Evolutionary conservation across 2,329 filamentous ascomycete species (phyloP).

Genomic region (Xylaria sp.): DNA sequence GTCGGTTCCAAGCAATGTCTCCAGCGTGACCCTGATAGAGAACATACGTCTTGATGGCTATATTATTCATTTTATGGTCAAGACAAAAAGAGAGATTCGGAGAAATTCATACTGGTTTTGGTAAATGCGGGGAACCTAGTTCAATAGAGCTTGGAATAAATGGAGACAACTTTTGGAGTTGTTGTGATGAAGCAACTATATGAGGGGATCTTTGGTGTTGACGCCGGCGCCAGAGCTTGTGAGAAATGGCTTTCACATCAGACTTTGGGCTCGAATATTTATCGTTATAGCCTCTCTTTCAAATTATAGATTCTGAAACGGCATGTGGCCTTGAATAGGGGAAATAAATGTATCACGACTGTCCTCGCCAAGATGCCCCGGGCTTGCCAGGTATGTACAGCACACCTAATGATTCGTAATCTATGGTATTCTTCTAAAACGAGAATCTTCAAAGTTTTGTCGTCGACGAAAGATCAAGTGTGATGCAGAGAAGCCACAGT

Average conservation of each 20-base stretch:
- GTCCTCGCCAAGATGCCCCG: neutral
- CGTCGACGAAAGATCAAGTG: constrained; percentile 1
- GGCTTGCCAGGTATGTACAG: neutral
- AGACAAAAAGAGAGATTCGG: neutral
- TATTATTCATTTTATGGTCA: neutral
- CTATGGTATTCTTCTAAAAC: neutral
- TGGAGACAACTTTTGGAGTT: neutral
- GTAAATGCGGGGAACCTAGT: neutral
- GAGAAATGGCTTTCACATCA: neutral
- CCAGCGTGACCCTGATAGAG: neutral
- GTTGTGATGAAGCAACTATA: neutral
- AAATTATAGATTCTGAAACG: neutral
- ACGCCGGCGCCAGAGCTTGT: neutral
- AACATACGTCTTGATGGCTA: no score
- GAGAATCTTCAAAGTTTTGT: neutral
- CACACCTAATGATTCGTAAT: neutral
- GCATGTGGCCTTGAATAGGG: neutral
- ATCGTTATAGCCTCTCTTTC: neutral
- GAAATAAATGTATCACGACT: neutral
- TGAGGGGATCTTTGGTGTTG: neutral
- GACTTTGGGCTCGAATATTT: neutral
- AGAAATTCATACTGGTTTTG: neutral
- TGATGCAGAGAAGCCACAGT: neutral
- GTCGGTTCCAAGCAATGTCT: neutral
- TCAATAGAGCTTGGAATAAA: neutral